Conservation (phyloP, 2,329 filamentous ascomycete species). For the Aureobasidium leucospermi region DNA sequence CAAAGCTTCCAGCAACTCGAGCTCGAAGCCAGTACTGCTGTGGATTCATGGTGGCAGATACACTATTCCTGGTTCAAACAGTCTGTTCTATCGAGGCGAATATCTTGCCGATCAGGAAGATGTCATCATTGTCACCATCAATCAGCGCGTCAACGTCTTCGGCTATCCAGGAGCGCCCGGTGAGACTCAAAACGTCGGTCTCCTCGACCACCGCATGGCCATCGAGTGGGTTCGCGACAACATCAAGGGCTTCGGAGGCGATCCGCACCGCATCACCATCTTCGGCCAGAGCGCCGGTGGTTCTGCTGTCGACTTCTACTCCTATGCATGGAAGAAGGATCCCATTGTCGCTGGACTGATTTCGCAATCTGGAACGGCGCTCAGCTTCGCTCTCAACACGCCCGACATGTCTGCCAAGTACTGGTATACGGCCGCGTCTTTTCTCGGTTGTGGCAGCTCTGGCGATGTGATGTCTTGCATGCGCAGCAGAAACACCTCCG, state of each 20-base stretch:
- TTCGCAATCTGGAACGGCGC: constrained; percentile 32
- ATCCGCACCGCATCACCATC: constrained; percentile 30
- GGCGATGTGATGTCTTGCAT: constrained; percentile 18
- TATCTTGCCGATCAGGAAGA: background rate
- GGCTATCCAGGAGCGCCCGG: background rate
- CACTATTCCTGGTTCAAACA: background rate
- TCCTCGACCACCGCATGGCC: constrained; percentile 32
- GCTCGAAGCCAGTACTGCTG: background rate
- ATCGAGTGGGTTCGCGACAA: constrained; percentile 34
- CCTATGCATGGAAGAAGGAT: constrained; percentile 28
- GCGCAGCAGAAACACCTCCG: constrained; percentile 16
- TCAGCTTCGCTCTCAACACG: constrained; percentile 39
- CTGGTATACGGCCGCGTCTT: constrained; percentile 36
- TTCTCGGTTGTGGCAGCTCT: constrained; percentile 35
- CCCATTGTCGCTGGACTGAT: constrained; percentile 34
- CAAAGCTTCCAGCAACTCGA: background rate
- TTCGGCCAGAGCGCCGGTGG: constrained; percentile 31
- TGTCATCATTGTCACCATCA: background rate
- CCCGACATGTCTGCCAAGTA: constrained; percentile 29
- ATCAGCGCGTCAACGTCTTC: constrained; percentile 5
- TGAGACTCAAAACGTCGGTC: constrained; percentile 28
- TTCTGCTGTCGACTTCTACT: constrained; percentile 16
- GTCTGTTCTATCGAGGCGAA: background rate
- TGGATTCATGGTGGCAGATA: background rate
- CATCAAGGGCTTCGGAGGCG: constrained; percentile 29